Conservation (phyloP, 352 stramenopile genomes). For the Globisporangium apiculatum region DNA sequence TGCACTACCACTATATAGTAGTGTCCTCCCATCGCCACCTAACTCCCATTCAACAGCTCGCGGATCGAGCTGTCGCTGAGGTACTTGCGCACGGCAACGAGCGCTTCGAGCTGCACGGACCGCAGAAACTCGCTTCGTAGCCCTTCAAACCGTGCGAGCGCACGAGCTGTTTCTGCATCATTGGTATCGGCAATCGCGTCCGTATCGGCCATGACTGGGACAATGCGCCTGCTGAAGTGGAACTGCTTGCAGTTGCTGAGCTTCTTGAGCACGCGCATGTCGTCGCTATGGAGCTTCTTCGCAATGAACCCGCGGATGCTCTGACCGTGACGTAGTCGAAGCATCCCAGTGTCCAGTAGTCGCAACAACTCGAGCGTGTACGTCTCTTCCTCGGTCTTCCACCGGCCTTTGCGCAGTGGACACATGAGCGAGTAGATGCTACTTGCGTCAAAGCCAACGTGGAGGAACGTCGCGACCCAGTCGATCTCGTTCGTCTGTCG, state of each 20-base stretch:
- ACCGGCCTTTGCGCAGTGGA: conserved; percentile 61
- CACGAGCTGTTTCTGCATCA: conserved; percentile 16
- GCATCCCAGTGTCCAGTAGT: conserved; percentile 54
- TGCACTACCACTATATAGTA: too few species aligned
- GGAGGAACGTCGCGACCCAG: conserved; percentile 70
- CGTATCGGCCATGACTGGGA: conserved; percentile 46
- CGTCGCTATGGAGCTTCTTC: conserved; percentile 72
- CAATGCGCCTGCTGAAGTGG: conserved; percentile 58
- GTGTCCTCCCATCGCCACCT: too few species aligned
- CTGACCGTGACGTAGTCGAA: conserved; percentile 53
- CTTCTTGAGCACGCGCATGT: conserved; percentile 84
- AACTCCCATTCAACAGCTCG: conserved; percentile 40
- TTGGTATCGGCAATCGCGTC: conserved; percentile 40
- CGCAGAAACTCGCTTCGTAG: conserved; percentile 66
- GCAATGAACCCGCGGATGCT: conserved; percentile 67
- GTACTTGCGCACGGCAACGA: conserved; percentile 69
- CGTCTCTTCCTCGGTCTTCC: conserved; percentile 67
- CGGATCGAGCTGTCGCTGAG: conserved; percentile 60
- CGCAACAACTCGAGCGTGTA: conserved; percentile 65
- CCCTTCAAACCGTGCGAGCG: conserved; percentile 34
- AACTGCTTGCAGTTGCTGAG: conserved; percentile 80
- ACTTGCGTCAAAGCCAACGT: conserved; percentile 58
- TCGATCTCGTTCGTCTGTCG: conserved; percentile 64
- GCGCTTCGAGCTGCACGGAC: conserved; percentile 66
- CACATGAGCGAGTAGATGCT: conserved; percentile 78